These are phyloP conservation scores for Coemansia sp. DNA, from an alignment of 192 early-diverging fungal species.

Conservation along the genomic window DNA sequence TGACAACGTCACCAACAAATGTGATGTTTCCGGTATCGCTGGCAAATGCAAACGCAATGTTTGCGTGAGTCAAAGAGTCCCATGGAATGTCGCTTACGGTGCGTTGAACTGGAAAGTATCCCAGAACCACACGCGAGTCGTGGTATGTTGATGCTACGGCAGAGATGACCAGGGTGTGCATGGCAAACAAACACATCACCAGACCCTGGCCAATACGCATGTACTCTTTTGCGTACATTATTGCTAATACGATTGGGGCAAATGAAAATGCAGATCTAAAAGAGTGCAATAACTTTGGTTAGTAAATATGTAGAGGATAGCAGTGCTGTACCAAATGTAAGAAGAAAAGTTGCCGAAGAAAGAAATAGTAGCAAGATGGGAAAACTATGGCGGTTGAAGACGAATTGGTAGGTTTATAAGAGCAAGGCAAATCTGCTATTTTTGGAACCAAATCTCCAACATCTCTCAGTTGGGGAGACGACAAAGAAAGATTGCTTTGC, in stretches of 20 bases:
- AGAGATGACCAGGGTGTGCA: not conserved
- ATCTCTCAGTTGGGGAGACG: not conserved
- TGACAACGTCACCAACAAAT: constrained; percentile 48
- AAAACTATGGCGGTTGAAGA: not conserved
- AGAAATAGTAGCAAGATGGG: not conserved
- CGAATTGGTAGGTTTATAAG: not conserved
- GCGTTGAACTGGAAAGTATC: constrained; percentile 54
- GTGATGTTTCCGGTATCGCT: constrained; percentile 36
- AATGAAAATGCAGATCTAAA: not conserved
- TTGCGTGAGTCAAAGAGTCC: constrained; percentile 61
- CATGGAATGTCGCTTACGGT: constrained; percentile 49
- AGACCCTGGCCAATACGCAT: not conserved
- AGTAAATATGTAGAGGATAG: not conserved
- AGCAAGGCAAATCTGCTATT: not conserved
- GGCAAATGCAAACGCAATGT: constrained; percentile 63
- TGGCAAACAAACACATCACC: not conserved
- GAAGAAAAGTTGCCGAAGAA: not conserved
- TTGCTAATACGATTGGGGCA: not conserved
- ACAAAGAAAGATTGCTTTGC: not conserved
- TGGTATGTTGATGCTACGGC: constrained; percentile 27
- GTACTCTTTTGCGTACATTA: not conserved
- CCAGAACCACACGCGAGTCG: constrained; percentile 41
- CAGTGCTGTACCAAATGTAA: constrained; percentile 1
- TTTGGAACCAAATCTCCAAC: constrained; percentile 1
- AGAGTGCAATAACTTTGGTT: not conserved